Evolutionary conservation across 768 basidiomycete genomes (phyloP), one percentile per base, ranked within the genome.

Genomic region (Amanita rimosa): DNA sequence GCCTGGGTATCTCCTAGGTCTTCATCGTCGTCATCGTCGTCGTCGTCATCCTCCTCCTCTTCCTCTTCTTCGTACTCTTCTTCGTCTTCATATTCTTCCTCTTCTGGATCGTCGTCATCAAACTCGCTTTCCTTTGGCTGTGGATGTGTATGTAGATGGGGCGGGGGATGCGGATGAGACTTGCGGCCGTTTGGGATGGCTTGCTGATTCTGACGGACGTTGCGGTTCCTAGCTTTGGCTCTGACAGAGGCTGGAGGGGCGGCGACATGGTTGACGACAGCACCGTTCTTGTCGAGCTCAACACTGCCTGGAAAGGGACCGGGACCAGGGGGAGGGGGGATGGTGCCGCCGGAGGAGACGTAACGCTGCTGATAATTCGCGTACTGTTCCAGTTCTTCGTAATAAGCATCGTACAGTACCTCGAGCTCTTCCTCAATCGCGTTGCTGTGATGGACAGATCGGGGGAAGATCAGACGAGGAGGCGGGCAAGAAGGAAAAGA

Each of bases 351-450:
- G 55, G 88, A 92, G 58, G 81, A 81, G 59, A 90, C 86, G 72
- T 92, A 93, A 69, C 83, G 89, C 79, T 92, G 88, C 77, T 95
- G 91, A 73, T 89, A 87, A 70, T 90, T 87, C 68, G 94, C 96
- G 80, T 98, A 98, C 73, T 87, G 84, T 78, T 96, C 91, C 75
- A 99, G 85, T 78, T 98, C 95, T 67, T 96, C 91, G 81, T 97
- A 98, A 79, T 98, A 99, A 74, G 94, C 93, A 79, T 97, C 95
- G 80, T 99, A 99, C 71, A 98, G 84, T 73, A 93, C 90, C 76
- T 98, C 92, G 68, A 99, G 86, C 76, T 99, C 96, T 73, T 94
- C 90, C 75, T 99, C 96, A 74, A 99, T 97, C 55, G 94, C 94
- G 73, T 86, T 85, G 59, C 90, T 94, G 58, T 55, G 21, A 44